Base-by-base conservation (phyloP, 345 rosid genomes). In the Eucalyptus camaldulensis region DNA sequence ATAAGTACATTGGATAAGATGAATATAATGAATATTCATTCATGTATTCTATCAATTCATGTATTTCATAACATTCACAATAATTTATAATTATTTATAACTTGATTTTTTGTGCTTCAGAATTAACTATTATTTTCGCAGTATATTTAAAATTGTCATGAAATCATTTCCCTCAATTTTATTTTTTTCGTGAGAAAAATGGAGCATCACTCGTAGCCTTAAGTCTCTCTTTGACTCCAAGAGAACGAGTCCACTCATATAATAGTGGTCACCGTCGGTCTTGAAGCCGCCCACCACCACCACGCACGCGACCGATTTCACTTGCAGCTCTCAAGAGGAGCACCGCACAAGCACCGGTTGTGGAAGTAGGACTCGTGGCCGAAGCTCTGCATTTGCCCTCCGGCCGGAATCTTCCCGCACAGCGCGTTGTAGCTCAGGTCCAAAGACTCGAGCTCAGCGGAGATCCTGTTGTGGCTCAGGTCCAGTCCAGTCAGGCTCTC, bases 361-460 rank as follows among this genome's bases (percentile, higher is more conserved):
- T 87, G 88, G 86, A 86, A 86, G 80, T 72, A 69, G 24, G 80
- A 89, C 51, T 53, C 8, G 85, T 47, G 4, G 2, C 60, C 85
- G 58, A 90, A 90, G 10, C 44, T 90, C 85, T 65, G 69, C 62
- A 89, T 25, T 15, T n/a, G 47, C 91, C 91, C 91, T 21, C 89
- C 88, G 8, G 19, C 87, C 8, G 88, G 89, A 69, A 90, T 90
- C 85, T 85, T 25, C 8, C 91, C 86, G 85, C 89, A 90, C 33
- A 85, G 31, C 86, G 31, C 24, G 29, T 90, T 87, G 62, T 90
- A 90, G 22, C 89, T 90, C 87, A 87, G 85, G 58, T 85, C 85
- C 87, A 87, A 50, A 45, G 8, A 5, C 67, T 45, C 31, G 37
- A 87, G 47, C 83, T 76, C 25, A 5, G 43, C 44, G 43, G 10